Base-by-base conservation (phyloP, 2,329 filamentous ascomycete species). In the Colletotrichum salicis region DNA sequence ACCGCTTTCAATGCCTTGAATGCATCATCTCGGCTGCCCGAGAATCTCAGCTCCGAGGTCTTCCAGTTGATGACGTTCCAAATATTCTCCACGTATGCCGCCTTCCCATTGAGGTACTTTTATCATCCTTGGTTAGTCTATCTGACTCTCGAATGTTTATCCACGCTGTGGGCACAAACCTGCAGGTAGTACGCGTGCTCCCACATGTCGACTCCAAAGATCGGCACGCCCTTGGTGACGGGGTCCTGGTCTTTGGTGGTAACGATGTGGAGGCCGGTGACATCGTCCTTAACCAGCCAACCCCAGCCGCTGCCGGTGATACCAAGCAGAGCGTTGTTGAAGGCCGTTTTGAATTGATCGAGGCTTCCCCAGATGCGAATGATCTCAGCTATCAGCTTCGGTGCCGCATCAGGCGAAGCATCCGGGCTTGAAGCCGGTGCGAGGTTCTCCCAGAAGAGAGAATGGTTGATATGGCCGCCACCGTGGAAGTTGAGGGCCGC, bases 401-500 rank as follows among this genome's bases (percentile, higher is more conserved):
- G 90, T 0, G 90, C 89, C 1, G 84, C 81, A 4, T 86, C 83
- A 4, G 87, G 81, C 58, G 89, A 84, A 1, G 93, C 87, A 8
- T 91, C 89, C 0, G 86, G 74, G 2, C 87, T 90, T 22, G 83
- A 85, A 0, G 90, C 82, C 0, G 93, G 93, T 0, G 89, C 83
- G 22, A 97, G 87, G 81, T 94, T 95, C 83, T 93, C 91, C 95
- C 95, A 98, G 87, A 97, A 97, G 45, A 97, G 90, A 0, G 90
- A 91, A 86, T 97, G 95, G 85, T 98, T 98, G 83, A 97, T 92
- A 86, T 97, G 95, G 7, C 95, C 95, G 55, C 95, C 95, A 60
- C 93, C 95, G 81, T 97, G 94, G 88, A 97, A 97, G 78, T 92
- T 93, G 84, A 97, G 91, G 73, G 89, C 89, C 22, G 87, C 84